Conservation (phyloP, 305 asterid species). For the Euphrasia arctica region DNA sequence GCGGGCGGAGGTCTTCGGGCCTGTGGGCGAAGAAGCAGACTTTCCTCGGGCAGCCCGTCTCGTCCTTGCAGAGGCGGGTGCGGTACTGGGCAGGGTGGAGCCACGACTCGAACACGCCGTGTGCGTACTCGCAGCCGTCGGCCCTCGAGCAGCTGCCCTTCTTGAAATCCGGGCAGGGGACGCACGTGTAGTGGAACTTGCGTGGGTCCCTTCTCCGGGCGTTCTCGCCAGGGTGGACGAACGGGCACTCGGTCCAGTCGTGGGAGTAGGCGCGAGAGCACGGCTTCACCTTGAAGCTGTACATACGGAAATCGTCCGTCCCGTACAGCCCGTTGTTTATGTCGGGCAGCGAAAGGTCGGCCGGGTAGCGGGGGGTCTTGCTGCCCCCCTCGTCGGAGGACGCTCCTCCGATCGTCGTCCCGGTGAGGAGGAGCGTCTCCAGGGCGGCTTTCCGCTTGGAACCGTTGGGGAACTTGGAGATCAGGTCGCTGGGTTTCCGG, state of each 20-base stretch:
- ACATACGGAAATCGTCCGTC: conserved; percentile 72
- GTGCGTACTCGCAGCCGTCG: conserved; percentile 65
- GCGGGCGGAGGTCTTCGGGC: conserved; percentile 59
- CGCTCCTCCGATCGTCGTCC: background rate
- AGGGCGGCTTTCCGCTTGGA: conserved; percentile 30
- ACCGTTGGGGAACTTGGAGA: conserved; percentile 35
- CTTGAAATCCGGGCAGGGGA: conserved; percentile 76
- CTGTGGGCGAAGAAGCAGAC: conserved; percentile 84
- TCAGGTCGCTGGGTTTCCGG: conserved; percentile 51
- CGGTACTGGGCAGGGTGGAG: conserved; percentile 71
- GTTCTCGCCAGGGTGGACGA: conserved; percentile 77
- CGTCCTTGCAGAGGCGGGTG: conserved; percentile 72
- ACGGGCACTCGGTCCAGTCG: conserved; percentile 84
- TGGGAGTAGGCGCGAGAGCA: conserved; percentile 73
- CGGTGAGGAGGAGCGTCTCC: conserved; percentile 53
- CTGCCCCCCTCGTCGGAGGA: conserved; percentile 36
- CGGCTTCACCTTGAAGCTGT: conserved; percentile 65
- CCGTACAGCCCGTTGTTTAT: conserved; percentile 62
- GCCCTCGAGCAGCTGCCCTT: conserved; percentile 58
- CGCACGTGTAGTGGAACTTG: conserved; percentile 59
- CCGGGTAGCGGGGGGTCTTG: conserved; percentile 31
- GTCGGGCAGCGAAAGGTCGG: conserved; percentile 57
- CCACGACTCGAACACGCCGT: conserved; percentile 76
- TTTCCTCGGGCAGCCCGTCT: conserved; percentile 60
- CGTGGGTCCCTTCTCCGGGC: conserved; percentile 70